Base-by-base conservation (phyloP, 805 yeast genomes). In the Metschnikowia baotianmanensis region DNA sequence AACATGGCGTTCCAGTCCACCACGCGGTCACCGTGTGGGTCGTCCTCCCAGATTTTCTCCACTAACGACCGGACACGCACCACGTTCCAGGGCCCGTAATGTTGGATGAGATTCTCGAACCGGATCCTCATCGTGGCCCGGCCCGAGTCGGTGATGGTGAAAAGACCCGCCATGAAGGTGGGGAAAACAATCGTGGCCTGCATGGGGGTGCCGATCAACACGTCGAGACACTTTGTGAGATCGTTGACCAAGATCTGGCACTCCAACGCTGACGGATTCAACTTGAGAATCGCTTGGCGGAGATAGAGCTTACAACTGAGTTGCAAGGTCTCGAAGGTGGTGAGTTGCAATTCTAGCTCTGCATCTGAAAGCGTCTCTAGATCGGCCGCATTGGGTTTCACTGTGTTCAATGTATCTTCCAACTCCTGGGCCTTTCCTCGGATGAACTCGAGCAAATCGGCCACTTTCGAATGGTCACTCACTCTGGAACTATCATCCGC, bases 131-230 rank as follows among this genome's bases (percentile, higher is more conserved):
- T 79, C 32, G 61, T 56, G n/a, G 57, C 56, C 16, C 86, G 69
- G 47, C 78, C 82, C n/a, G 51, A 62, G n/a, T 55, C 56, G 1
- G 75, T 70, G 5, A 77, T 72, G 48, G 84, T 75, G 56, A 80
- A 81, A 54, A 86, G 74, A 1, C 91, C 95, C 1, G 88, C 83
- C 16, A 86, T 77, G 56, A 86, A 86, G 47, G 85, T 59, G 0
- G 95, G 95, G 59, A 86, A 86, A 28, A 85, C 82, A 12, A 85
- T 59, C 1, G 83, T 78, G 3, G 86, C 81, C 53, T 85, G 89
- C 31, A 84, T 82, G 1, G 77, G 73, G 0, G 91, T 70, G 2
- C 78, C 86, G 26, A 86, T 54, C 4, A 85, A 71, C 3, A 77
- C 69, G 49, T 82, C 86, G 18, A 86, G 59, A 42, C 83, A 72